phyloP scores from a whole-genome alignment of 495 filamentous ascomycete species.

The Jackrogersella multiformis region DNA sequence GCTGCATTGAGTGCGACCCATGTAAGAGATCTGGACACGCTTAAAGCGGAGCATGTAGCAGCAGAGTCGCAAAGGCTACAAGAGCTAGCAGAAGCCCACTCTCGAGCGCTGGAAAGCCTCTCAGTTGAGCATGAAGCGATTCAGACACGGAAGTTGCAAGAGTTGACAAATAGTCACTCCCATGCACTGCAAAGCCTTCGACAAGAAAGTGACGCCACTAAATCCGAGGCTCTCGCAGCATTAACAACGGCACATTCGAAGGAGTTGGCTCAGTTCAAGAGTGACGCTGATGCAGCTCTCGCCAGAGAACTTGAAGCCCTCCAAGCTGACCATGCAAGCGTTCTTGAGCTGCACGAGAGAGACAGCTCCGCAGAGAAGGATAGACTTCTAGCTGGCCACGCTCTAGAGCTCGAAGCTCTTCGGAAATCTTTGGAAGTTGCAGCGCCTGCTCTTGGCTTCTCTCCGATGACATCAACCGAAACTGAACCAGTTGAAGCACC shows the following conservation, averaged over 20 bases:
- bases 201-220: slow-evolving; percentile 13
- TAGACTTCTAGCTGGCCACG: slow-evolving; percentile 33
- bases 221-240: slow-evolving; percentile 19
- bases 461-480: slow-evolving; percentile 58
- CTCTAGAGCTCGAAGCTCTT: slow-evolving; percentile 42
- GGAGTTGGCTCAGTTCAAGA: slow-evolving; percentile 29
- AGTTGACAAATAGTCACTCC: slow-evolving; percentile 17
- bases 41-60: slow-evolving; percentile 29
- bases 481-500: slow-evolving; percentile 58
- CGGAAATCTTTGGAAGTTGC: slow-evolving; percentile 24
- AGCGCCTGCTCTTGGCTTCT: slow-evolving; percentile 53
- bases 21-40: slow-evolving; percentile 12
- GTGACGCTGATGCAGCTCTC: slow-evolving; percentile 22
- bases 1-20: slow-evolving; percentile 25
- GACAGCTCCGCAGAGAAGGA: slow-evolving; percentile 36
- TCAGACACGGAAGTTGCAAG: slow-evolving; percentile 27
- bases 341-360: slow-evolving; percentile 26
- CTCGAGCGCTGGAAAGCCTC: slow-evolving; percentile 25
- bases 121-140: slow-evolving; percentile 28
- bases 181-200: slow-evolving; percentile 30
- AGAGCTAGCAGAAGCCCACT: slow-evolving; percentile 23
- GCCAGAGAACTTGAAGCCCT: slow-evolving; percentile 36
- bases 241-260: slow-evolving; percentile 24
- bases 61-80: slow-evolving; percentile 28
- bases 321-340: slow-evolving; percentile 23